Evolutionary conservation across 305 asterid species (phyloP).

Genomic region (Fraxinus baroniana): DNA sequence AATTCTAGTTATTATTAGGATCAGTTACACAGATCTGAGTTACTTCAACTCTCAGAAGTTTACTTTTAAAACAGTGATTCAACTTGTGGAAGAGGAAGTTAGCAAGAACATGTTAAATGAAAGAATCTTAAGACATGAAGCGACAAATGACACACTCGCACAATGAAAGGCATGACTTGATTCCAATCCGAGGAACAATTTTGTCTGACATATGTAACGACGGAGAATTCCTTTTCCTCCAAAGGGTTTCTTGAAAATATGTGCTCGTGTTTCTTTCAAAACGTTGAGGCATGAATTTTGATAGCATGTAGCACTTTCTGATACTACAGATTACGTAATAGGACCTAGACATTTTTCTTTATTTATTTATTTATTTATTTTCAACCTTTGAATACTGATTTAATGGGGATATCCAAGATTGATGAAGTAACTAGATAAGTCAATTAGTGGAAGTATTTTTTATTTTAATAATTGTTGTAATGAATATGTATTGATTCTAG

Average conservation of each 20-base stretch:
- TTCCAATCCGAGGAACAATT: neutral
- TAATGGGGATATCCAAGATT: neutral
- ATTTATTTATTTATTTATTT: no score
- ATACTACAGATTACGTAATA: neutral
- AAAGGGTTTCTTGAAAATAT: neutral
- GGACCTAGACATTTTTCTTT: neutral
- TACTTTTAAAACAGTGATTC: neutral
- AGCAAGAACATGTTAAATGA: neutral
- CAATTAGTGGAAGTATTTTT: neutral
- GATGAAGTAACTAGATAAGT: neutral
- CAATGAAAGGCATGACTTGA: neutral
- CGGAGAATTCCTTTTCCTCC: neutral
- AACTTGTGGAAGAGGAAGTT: neutral
- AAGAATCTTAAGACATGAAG: neutral
- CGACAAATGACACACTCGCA: neutral
- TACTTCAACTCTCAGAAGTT: neutral
- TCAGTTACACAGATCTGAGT: neutral
- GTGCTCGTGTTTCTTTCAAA: neutral
- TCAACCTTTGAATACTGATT: neutral
- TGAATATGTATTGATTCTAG: neutral
- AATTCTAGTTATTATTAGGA: neutral
- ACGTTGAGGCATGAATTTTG: neutral
- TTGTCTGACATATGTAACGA: neutral
- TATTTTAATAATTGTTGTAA: neutral
- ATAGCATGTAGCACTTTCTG: neutral